phyloP scores from a whole-genome alignment of 2,329 filamentous ascomycete species.

The Coniochaeta hoffmannii region DNA sequence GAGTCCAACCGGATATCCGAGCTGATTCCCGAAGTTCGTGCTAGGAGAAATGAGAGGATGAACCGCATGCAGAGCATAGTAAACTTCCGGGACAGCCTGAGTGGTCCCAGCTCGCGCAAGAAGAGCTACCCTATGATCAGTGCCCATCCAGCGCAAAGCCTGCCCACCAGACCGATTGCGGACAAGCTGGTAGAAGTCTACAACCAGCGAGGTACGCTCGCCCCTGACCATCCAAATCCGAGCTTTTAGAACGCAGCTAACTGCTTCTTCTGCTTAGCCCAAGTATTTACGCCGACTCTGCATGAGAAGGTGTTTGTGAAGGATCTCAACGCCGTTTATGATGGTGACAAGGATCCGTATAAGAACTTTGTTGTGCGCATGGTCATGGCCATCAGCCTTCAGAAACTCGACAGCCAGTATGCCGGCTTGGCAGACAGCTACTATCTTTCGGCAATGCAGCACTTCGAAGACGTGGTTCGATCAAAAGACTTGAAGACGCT shows the following conservation, averaged over 20 bases:
- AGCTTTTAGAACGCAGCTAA: background rate
- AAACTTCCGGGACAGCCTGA: slow-evolving; percentile 40
- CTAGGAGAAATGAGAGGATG: slow-evolving; percentile 42
- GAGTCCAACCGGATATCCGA: slow-evolving; percentile 88
- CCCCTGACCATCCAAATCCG: slow-evolving; percentile 5
- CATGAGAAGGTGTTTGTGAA: slow-evolving; percentile 73
- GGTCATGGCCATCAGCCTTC: slow-evolving; percentile 89
- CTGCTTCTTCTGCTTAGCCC: slow-evolving; percentile 51
- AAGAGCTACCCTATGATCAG: slow-evolving; percentile 91
- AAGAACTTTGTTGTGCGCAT: slow-evolving; percentile 85
- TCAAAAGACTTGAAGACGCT: slow-evolving; percentile 87
- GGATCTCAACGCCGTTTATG: slow-evolving; percentile 76
- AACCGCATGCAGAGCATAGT: slow-evolving; percentile 60
- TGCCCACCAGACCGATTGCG: slow-evolving; percentile 68
- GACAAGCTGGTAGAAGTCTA: slow-evolving; percentile 80
- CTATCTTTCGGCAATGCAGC: slow-evolving; percentile 81
- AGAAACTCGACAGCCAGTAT: slow-evolving; percentile 83
- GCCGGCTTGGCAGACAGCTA: slow-evolving; percentile 94
- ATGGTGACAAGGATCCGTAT: slow-evolving; percentile 67
- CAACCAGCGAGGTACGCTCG: slow-evolving; percentile 70
- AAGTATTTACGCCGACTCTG: slow-evolving; percentile 79
- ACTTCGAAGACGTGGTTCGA: slow-evolving; percentile 73
- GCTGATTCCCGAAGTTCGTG: slow-evolving; percentile 70
- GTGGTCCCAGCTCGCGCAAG: slow-evolving; percentile 50
- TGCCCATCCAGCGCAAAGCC: slow-evolving; percentile 65